Evolutionary conservation across 257 asterid genomes (phyloP), one percentile per base, ranked within the genome.

Genomic region (Ilex asprella): DNA sequence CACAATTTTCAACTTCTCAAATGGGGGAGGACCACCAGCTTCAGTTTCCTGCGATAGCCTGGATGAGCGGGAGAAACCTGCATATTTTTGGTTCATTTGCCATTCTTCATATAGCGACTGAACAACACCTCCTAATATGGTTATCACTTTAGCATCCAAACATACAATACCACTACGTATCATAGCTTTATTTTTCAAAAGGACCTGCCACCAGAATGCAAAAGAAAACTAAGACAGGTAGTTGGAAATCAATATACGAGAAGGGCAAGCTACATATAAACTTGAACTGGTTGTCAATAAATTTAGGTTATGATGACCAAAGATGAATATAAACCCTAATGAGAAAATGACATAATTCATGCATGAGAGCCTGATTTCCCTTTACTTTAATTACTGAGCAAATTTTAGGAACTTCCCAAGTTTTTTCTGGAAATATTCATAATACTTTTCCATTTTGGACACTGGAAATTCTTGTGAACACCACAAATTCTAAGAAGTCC

Each of bases 91-190:
- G 75, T 87, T 85, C 81, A 85, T 79, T 74, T 86, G 84, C 92
- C 94, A 87, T 78, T 89, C 97, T 65, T 89, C 95, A 65, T 66
- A 79, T 59, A 89, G 95, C 44, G 95, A 81, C 78, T 84, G 84
- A 76, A 87, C 97, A 54, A 74, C 57, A 63, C 97, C 95, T 60
- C 97, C 97, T 68, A 89, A 70, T 32, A 84, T 64, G 15, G 81
- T 78, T 51, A 80, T 68, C 29, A 67, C 66, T 73, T 79, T 79
- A 59, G 77, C 66, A 65, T 79, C 81, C 74, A 89, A 81, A 70
- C 94, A 84, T 78, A 86, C 73, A 65, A 86, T 84, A 57, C 95
- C 91, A 60, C 79, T 61, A 62, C 56, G 73, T 54, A 89, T 70
- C 39, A 66, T 70, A 60, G 80, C 82, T 75, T 77, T 86, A 58